Evolutionary conservation across 495 filamentous ascomycete genomes (phyloP), one percentile per base, ranked within the genome.

Genomic region (Sphaerosporella brunnea): DNA sequence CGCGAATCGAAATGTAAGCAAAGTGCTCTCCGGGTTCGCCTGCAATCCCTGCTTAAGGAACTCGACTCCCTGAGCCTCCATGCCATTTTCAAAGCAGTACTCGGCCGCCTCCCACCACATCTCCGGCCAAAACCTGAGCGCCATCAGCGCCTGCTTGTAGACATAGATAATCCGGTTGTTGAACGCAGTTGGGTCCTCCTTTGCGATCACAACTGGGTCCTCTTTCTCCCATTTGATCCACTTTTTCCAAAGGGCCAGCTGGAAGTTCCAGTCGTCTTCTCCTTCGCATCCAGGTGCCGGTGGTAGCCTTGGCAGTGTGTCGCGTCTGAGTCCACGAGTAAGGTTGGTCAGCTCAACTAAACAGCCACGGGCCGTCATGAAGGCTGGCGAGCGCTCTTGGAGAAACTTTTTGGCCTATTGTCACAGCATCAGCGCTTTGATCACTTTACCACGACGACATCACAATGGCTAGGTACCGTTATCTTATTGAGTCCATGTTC

Each of bases 141-240:
- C 80, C 85, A 95, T 95, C 30, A 90, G 67, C 23, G 90, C 82
- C 61, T 94, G 88, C 65, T 87, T 88, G 68, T 92, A 96, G 49
- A 82, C 80, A 63, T 87, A 90, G 20, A 93, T 57, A 47, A 95
- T 72, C 19, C 90, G 79, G 47, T 73, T 68, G 51, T 78, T 79
- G 65, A 79, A 92, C 1, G 75, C 69, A 25, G 71, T 66, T 4
- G 67, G 61, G 53, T 95, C 85, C 15, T 95, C 84, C 23, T 75
- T 77, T 60, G 73, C 81, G 11, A 96, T 61, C 45, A 92, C 80
- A 23, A 97, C 66, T 0, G 83, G 84, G 62, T 97, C 90, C 7
- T 78, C 77, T 55, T 90, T 92, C 66, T 97, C 90, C 85, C 85
- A 96, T 10, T 73, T 64, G 47, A 96, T 80, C 90, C 90, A 97